These are phyloP conservation scores for Podaxis sp. DNA, from an alignment of 768 basidiomycete genomes.

Conservation along the genomic window DNA sequence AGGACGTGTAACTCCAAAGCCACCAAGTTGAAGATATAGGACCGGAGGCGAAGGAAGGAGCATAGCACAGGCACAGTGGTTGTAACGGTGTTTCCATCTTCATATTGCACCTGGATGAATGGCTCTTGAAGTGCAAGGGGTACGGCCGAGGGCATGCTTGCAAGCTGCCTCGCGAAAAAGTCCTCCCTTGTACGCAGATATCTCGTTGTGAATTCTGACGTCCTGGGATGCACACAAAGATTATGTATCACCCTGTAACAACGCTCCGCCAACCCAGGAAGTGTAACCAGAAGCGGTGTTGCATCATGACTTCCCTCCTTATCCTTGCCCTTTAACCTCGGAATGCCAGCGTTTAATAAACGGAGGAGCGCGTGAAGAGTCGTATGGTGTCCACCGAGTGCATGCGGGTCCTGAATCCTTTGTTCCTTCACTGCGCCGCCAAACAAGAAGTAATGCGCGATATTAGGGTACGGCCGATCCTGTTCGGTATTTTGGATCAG, in stretches of 20 bases:
- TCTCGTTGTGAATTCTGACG: constrained; percentile 76
- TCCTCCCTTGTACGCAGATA: constrained; percentile 87
- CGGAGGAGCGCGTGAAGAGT: constrained; percentile 82
- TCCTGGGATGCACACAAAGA: constrained; percentile 82
- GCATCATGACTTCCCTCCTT: constrained; percentile 32
- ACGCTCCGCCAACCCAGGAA: constrained; percentile 82
- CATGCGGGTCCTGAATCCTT: constrained; percentile 76
- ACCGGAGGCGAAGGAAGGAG: constrained; percentile 79
- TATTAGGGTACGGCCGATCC: constrained; percentile 67
- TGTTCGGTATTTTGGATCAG: constrained; percentile 74
- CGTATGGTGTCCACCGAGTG: constrained; percentile 64
- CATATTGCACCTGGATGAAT: constrained; percentile 61
- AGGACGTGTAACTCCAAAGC: constrained; percentile 88
- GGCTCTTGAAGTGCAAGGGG: constrained; percentile 50
- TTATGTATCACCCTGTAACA: constrained; percentile 83
- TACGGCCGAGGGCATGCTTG: constrained; percentile 64
- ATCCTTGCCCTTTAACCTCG: constrained; percentile 48
- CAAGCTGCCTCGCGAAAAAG: constrained; percentile 87
- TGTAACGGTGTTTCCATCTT: constrained; percentile 64
- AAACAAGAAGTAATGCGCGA: constrained; percentile 87
- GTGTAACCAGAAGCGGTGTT: constrained; percentile 56
- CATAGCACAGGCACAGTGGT: constrained; percentile 69
- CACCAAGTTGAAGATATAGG: constrained; percentile 80
- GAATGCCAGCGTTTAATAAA: constrained; percentile 70
- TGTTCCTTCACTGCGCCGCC: constrained; percentile 58